Percentiles rank a stretch among this genome's conserved stretches.
Conservation (phyloP, 2,329 filamentous ascomycete genomes). For the Cucurbitaria berberidis region DNA sequence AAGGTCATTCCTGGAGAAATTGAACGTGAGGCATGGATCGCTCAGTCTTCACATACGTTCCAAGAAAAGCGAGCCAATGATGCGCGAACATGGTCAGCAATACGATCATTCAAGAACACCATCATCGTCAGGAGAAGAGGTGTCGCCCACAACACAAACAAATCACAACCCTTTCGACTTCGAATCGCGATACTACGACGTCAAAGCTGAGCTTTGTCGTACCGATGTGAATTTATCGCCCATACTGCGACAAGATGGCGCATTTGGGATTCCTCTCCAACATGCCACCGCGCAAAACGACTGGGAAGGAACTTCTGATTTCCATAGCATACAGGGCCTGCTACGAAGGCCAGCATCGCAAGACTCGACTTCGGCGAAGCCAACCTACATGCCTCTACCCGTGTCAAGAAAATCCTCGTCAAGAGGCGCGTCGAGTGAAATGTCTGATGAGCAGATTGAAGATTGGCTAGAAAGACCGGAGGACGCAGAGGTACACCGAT, state of each 20-base stretch:
- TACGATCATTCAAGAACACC: slow-evolving; percentile 2
- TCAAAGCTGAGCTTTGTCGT: background rate
- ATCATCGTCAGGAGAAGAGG: background rate
- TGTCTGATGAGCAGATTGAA: slow-evolving; percentile 29
- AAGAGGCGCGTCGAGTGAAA: slow-evolving; percentile 13
- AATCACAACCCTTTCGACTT: background rate
- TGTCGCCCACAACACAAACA: slow-evolving; percentile 5
- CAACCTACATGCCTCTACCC: slow-evolving; percentile 4
- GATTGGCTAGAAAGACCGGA: slow-evolving; percentile 24
- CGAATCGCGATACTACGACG: background rate
- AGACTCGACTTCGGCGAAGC: slow-evolving; percentile 1
- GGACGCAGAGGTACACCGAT: slow-evolving; percentile 24
- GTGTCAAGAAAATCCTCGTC: slow-evolving; percentile 10
- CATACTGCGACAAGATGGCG: background rate
- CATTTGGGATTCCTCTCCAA: slow-evolving; percentile 1
- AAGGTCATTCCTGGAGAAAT: slow-evolving; percentile 22
- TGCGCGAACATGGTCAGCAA: background rate
- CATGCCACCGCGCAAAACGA: slow-evolving; percentile 9
- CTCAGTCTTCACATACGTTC: slow-evolving; percentile 18
- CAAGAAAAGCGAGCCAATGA: slow-evolving; percentile 2
- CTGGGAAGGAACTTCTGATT: slow-evolving; percentile 6
- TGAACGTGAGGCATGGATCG: slow-evolving; percentile 16
- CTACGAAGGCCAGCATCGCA: slow-evolving; percentile 13
- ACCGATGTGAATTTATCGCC: background rate
- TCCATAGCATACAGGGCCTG: slow-evolving; percentile 13